Evolutionary conservation across 345 rosid species (phyloP), one percentile per base, ranked within the genome.

Genomic region (Hypericum androsaemum): DNA sequence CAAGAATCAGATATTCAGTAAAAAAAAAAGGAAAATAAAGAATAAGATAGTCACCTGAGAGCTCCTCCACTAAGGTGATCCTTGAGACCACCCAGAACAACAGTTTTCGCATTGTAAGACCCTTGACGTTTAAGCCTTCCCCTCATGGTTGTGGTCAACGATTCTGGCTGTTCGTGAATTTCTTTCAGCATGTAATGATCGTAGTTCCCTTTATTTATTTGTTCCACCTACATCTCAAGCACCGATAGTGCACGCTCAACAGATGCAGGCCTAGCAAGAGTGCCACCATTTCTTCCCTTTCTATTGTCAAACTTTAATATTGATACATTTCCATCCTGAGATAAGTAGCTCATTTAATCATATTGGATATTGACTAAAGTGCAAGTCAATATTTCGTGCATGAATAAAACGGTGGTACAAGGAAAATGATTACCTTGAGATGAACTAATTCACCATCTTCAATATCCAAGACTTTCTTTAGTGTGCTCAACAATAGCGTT

Each of bases 131-230:
- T 79, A 68, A 90, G 96, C 65, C 98, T 71, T 12, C 98, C 98
- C 61, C 98, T 79, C 98, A 90, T 84, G 14, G 98, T 84, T 61
- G 98, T 90, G 10, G 80, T 90, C 50, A 90, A 65, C 63, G 98
- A 90, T 68, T 90, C 96, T 1, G 98, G 96, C 66, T 90, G 98
- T 60, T 90, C 98, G 41, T 90, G 98, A 67, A 90, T 90, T 79
- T 90, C 98, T 71, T 90, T 90, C 76, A 84, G 95, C 98, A 90
- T 90, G 64, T 90, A 90, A 53, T 90, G 92, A 56, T 90, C 95
- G 53, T 82, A 90, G 6, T 65, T 74, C 41, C 98, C 98, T 70
- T 84, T 90, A 70, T 79, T 82, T 67, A 90, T 90, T 70, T 90
- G 98, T 72, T 90, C 96, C 60, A 90, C 96, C 67, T 90, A 95